Evolutionary conservation across 108 stramenopile genomes (phyloP).

Genomic region (Nitzschia inconspicua): DNA sequence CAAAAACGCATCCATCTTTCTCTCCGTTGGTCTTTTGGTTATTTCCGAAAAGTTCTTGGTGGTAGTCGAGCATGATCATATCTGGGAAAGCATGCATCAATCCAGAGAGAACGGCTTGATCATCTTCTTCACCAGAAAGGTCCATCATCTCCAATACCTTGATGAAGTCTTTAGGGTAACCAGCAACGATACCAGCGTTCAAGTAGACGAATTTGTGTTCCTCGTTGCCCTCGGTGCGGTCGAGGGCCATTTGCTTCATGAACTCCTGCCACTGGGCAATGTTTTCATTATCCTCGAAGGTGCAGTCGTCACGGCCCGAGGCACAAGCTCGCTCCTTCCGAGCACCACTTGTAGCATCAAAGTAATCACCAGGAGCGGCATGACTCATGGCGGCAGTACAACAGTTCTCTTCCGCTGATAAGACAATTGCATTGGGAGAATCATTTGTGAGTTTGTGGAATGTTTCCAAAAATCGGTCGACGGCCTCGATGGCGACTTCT

Average conservation of each 20-base stretch:
- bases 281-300: neutral
- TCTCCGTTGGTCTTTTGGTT: neutral
- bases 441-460: neutral
- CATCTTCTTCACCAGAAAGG: neutral
- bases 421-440: conserved; percentile 1
- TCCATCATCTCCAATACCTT: neutral
- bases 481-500: neutral
- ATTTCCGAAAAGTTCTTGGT: conserved; percentile 2
- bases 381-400: conserved; percentile 17
- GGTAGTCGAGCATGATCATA: neutral
- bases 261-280: conserved; percentile 2
- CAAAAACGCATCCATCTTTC: neutral
- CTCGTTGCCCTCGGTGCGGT: neutral
- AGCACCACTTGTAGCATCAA: neutral
- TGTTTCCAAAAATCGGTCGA: neutral
- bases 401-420: conserved; percentile 11
- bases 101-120: conserved; percentile 1
- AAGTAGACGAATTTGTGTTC: neutral
- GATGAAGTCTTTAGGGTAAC: too few species aligned
- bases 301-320: neutral
- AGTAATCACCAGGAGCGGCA: conserved; percentile 10
- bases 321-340: conserved; percentile 7
- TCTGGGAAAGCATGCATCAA: neutral
- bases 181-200: neutral
- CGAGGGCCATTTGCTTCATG: neutral